A percentile compares a stretch with the other conserved stretches of the same genome.
Conservation (phyloP, 2,329 filamentous ascomycete genomes). For the Leptographium procerum region DNA sequence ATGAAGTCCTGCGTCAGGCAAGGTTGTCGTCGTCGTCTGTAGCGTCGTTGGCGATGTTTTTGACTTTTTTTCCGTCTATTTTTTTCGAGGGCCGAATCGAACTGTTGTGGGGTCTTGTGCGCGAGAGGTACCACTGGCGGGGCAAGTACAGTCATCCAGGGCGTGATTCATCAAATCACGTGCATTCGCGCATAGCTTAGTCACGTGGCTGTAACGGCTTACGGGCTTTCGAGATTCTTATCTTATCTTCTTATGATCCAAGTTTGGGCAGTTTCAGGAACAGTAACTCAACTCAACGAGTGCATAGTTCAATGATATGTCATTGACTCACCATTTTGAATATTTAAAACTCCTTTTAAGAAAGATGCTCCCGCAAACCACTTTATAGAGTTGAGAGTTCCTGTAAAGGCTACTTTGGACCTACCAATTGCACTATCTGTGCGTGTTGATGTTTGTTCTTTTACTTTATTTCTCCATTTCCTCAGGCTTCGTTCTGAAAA, state of each 20-base stretch:
- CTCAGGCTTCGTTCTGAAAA: neutral
- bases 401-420: neutral
- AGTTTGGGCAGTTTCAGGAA: neutral
- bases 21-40: neutral
- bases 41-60: conserved; percentile 2
- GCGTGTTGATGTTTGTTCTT: neutral
- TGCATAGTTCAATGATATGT: too few relatives aligned
- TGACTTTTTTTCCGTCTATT: neutral
- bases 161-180: neutral
- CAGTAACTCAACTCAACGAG: too few relatives aligned
- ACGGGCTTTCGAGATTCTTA: neutral
- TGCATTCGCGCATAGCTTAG: neutral
- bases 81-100: neutral
- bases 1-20: neutral
- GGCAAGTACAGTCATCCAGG: neutral
- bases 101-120: conserved; percentile 6
- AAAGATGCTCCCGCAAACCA: too few relatives aligned
- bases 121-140: neutral
- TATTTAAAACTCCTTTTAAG: neutral
- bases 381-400: neutral
- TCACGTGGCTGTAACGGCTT: neutral
- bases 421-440: neutral
- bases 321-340: neutral
- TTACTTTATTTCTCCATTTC: neutral
- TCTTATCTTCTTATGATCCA: neutral